These are phyloP conservation scores for Paragyromitra xinjiangensis DNA, from an alignment of 495 filamentous ascomycete genomes.

Conservation along the genomic window DNA sequence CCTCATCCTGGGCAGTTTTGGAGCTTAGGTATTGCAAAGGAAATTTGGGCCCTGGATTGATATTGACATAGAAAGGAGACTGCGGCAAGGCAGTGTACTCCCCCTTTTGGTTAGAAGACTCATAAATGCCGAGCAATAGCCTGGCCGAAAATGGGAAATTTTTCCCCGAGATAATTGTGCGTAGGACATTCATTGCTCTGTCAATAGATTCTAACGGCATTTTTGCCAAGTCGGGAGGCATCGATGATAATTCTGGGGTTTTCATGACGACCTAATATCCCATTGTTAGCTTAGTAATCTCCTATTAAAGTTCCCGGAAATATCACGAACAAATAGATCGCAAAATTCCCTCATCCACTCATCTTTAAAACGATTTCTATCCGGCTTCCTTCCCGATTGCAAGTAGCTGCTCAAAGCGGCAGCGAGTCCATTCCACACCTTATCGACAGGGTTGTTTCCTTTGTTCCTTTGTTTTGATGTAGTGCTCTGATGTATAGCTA, in stretches of 20 bases:
- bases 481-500: not conserved
- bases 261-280: not conserved
- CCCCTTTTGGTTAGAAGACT: not conserved
- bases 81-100: not conserved
- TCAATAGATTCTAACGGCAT: conserved; percentile 16
- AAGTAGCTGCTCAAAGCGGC: not conserved
- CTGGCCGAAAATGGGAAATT: not conserved
- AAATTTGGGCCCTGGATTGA: not conserved
- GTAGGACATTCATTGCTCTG: not conserved
- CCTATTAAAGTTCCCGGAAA: not conserved
- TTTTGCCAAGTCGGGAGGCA: not conserved
- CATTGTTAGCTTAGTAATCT: not conserved
- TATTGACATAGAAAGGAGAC: not conserved
- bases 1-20: too few species aligned
- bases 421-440: not conserved
- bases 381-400: not conserved
- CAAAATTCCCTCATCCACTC: conserved; percentile 2
- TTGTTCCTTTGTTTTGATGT: not conserved
- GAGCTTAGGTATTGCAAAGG: not conserved
- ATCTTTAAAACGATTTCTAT: not conserved
- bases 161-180: not conserved
- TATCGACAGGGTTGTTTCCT: not conserved
- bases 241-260: not conserved
- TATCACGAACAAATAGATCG: conserved; percentile 36
- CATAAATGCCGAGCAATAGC: conserved; percentile 20